Percentiles rank a stretch among this genome's conserved stretches.
Conservation (phyloP, 139 green algal species). For the Chlamydomonas eustigma region DNA sequence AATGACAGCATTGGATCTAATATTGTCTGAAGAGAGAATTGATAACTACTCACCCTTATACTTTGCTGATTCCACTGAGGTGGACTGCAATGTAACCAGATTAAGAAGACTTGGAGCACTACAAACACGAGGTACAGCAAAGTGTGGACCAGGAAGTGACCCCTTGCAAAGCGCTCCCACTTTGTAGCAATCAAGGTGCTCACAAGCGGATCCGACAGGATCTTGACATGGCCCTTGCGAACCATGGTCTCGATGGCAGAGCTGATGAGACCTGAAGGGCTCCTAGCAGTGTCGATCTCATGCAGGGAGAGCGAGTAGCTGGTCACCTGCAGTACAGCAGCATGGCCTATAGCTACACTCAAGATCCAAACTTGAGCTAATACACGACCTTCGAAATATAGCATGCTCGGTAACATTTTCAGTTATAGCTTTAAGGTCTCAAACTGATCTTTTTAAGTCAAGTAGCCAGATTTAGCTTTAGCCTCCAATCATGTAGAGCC, state of each 20-base stretch:
- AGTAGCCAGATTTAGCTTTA: too few relatives aligned
- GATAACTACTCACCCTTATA: background rate
- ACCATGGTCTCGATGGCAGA: slow-evolving; percentile 44
- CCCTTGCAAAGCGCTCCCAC: slow-evolving; percentile 47
- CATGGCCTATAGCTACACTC: too few relatives aligned
- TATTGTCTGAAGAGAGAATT: too few relatives aligned
- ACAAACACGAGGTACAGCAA: slow-evolving; percentile 32
- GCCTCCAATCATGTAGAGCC: too few relatives aligned
- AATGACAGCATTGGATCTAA: too few relatives aligned
- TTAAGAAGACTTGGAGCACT: slow-evolving; percentile 38
- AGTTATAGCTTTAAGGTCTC: too few relatives aligned
- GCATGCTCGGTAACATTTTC: too few relatives aligned
- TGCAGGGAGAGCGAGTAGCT: slow-evolving; percentile 47
- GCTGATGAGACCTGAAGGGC: slow-evolving; percentile 23
- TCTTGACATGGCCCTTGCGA: slow-evolving; percentile 31
- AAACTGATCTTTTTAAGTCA: too few relatives aligned
- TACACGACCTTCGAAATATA: too few relatives aligned
- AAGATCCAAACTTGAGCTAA: too few relatives aligned
- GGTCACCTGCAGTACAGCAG: slow-evolving; percentile 34
- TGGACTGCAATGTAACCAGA: slow-evolving; percentile 28
- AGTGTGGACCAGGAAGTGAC: slow-evolving; percentile 29
- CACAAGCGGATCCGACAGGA: slow-evolving; percentile 48
- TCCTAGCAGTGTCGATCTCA: slow-evolving; percentile 53
- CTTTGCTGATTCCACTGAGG: background rate
- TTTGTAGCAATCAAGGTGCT: slow-evolving; percentile 47